phyloP scores from a whole-genome alignment of 129 eudicot species.

The Artemisia tridentata region DNA sequence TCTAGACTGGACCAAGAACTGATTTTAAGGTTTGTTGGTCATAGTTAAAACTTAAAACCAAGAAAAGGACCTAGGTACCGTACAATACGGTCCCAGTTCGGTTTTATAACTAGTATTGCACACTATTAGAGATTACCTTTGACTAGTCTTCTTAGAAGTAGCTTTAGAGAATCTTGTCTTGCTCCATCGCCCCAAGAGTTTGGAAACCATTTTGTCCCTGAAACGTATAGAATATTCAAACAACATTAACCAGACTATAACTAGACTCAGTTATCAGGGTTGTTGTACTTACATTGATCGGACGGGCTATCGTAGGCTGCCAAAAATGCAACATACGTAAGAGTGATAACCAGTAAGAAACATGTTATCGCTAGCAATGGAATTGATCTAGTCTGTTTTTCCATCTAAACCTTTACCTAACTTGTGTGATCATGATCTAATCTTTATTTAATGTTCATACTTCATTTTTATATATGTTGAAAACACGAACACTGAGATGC shows the following conservation, averaged over 20 bases:
- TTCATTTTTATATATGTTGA: too few species aligned
- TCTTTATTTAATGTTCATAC: too few species aligned
- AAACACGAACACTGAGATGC: too few species aligned
- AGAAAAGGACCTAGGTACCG: too few species aligned
- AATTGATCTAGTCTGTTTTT: background rate
- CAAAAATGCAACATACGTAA: slow-evolving; percentile 5
- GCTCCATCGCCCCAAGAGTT: background rate
- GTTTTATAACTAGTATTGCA: background rate
- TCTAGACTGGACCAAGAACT: too few species aligned
- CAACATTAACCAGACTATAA: background rate
- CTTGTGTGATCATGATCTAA: too few species aligned
- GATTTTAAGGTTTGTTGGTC: too few species aligned
- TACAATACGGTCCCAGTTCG: too few species aligned
- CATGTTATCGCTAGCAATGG: background rate
- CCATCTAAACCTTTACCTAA: background rate
- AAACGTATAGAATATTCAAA: background rate
- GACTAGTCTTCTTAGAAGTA: slow-evolving; percentile 4
- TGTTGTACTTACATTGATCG: slow-evolving; percentile 4
- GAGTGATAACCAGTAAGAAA: slow-evolving; percentile 9
- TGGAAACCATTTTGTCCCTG: slow-evolving; percentile 8
- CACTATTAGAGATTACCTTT: slow-evolving; percentile 5
- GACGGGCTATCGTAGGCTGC: background rate
- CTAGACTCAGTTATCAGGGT: background rate
- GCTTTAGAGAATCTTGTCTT: slow-evolving; percentile 17
- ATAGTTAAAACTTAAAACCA: too few species aligned